phyloP scores from a whole-genome alignment of 805 yeast species.

The Nakazawaea populi region DNA sequence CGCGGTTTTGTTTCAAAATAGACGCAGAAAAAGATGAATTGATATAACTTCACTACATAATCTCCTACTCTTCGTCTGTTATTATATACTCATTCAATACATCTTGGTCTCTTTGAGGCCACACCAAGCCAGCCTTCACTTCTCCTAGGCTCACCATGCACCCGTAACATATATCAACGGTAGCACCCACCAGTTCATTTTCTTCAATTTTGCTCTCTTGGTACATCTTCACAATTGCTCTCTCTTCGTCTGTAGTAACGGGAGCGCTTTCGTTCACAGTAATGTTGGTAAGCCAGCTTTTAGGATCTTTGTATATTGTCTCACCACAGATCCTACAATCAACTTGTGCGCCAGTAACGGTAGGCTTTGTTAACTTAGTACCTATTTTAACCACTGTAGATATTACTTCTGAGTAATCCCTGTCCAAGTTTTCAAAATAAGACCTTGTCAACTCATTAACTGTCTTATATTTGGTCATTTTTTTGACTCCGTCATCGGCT shows the following conservation, averaged over 20 bases:
- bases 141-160: conserved; percentile 50
- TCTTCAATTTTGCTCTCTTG: conserved; percentile 14
- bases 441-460: conserved; percentile 72
- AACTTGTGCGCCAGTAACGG: conserved; percentile 11
- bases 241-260: conserved; percentile 36
- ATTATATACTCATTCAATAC: conserved; percentile 22
- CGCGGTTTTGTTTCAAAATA: neutral
- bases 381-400: conserved; percentile 92
- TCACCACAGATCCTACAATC: conserved; percentile 55
- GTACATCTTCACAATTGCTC: conserved; percentile 22
- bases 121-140: conserved; percentile 19
- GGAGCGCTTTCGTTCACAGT: conserved; percentile 56
- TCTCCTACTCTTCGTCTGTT: conserved; percentile 16
- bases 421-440: conserved; percentile 68
- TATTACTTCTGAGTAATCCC: conserved; percentile 80
- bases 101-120: conserved; percentile 24
- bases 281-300: conserved; percentile 61
- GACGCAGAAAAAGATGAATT: neutral
- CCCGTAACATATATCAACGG: conserved; percentile 62
- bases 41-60: neutral
- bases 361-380: conserved; percentile 58
- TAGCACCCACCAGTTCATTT: neutral
- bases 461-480: conserved; percentile 65
- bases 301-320: conserved; percentile 50
- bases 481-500: conserved; percentile 21